Evolutionary conservation across 345 rosid species (phyloP).

Genomic region (Cardamine resedifolia): DNA sequence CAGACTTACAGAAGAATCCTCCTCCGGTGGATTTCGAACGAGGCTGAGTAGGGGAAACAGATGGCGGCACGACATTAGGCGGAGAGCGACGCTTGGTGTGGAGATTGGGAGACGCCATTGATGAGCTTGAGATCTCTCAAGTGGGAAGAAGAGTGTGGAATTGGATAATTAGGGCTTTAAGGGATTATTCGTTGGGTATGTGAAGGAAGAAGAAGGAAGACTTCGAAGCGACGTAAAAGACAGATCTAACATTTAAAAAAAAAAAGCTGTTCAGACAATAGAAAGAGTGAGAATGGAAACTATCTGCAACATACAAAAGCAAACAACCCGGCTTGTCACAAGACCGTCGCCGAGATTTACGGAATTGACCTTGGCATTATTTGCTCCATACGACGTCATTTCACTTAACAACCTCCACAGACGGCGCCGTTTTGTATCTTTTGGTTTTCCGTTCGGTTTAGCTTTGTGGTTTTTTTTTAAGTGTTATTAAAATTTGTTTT

Average conservation of each 20-base stretch:
- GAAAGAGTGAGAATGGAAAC: conserved; percentile 26
- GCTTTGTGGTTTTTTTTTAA: neutral
- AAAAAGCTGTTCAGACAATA: conserved; percentile 3
- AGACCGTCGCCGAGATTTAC: conserved; percentile 48
- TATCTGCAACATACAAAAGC: conserved; percentile 31
- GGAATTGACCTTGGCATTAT: conserved; percentile 35
- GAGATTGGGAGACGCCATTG: conserved; percentile 55
- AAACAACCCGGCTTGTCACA: conserved; percentile 22
- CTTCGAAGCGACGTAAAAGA: conserved; percentile 64
- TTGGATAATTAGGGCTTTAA: conserved; percentile 13
- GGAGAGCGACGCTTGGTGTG: conserved; percentile 35
- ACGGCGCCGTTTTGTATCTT: neutral
- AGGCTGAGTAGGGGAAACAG: conserved; percentile 13
- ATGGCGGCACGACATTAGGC: conserved; percentile 6
- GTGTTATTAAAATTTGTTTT: too few relatives aligned
- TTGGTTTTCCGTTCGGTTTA: neutral
- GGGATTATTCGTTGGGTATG: conserved; percentile 21
- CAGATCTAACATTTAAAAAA: conserved; percentile 28
- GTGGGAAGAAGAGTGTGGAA: conserved; percentile 21
- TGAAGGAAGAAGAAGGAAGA: conserved; percentile 64
- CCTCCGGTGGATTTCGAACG: conserved; percentile 22
- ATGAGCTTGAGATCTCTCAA: neutral
- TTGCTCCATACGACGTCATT: neutral
- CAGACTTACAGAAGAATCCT: conserved; percentile 54
- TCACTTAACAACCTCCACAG: neutral